Base-by-base conservation (phyloP, 1,284 basidiomycete genomes). In the Irpex lacteus region DNA sequence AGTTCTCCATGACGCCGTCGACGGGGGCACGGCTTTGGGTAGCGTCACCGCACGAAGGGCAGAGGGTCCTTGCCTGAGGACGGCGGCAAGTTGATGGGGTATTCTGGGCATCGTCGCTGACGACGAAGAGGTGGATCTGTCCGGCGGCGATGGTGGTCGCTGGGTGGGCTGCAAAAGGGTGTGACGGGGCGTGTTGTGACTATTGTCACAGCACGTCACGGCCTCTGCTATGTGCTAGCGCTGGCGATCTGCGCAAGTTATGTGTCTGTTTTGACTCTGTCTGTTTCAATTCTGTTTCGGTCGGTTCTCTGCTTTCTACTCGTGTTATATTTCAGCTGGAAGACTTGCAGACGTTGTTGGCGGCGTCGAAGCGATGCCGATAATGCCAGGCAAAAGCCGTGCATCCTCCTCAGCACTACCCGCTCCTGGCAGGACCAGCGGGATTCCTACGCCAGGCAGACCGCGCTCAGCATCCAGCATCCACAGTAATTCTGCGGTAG, bases 371-470 rank as follows among this genome's bases (percentile, higher is more conserved):
- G 7, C 58, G 18, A 82, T 78, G 80, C 73, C 75, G 59, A 75
- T 71, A 38, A 85, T 84, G 19, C 83, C 86, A 66, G 84, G 78
- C 66, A 88, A 82, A 75, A 72, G 78, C 68, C 81, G 85, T 62
- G 40, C 40, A 15, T 44, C 40, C 40, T 74, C 75, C 67, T 86
- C 87, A 19, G 83, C 78, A 53, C 86, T 89, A 40, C 87, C 87
- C 62, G 83, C 84, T 18, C 86, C 87, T 61, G 84, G 84, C 60
- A 84, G 82, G 71, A 64, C 76, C 64, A 83, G 77, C 61, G 80
- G 81, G 7, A 88, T 92, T 56, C 89, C 89, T 0, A 89, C 89
- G 0, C 90, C 90, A 32, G 87, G 88, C 44, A 81, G 90, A 67
- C 82, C 85, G 55, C 84, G 90, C 65, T 87, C 90, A n/a, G 76